Evolutionary conservation across 1,139 yeast species (phyloP), one percentile per base, ranked within the genome.

Genomic region (Kurtzmaniella quercitrusa): DNA sequence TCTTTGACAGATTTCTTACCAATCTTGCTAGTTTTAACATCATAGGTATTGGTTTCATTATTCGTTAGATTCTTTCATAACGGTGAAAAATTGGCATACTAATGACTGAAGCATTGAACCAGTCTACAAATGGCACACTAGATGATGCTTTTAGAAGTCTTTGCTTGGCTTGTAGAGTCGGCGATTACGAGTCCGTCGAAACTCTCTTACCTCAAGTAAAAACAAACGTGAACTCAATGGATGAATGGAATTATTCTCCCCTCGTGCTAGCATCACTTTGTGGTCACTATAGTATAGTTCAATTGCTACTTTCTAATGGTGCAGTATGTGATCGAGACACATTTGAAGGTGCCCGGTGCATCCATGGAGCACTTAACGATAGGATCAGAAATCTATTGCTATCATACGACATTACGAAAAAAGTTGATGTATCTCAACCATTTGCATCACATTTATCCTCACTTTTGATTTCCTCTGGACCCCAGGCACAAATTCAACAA

Each of bases 321-420:
- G 90, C 94, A 0, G 72, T 81, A 2, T 84, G 91, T 59, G 91
- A 85, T 58, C 70, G 90, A 55, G 93, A 85, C 55, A 82, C 90
- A 17, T 81, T 81, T 56, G 87, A 85, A 59, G 94, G 95, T 2
- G 89, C 85, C 10, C 70, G 94, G 39, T 85, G 93, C 51, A 72
- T 85, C 1, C 85, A 86, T 56, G 94, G 91, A 2, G 94, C 94
- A 0, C 62, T 86, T 45, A 86, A 77, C 21, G 89, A 84, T 54
- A 62, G 68, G 7, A 86, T 86, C 21, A 62, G 90, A 40, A 74
- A 77, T 43, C 58, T 83, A 23, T 61, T 86, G 45, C 58, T 82
- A 16, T 71, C 80, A 45, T 82, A 75, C 55, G 90, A 84, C 56
- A 75, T 85, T 40, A 77, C 88, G 3, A 85, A 83, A 54, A 79